These are phyloP conservation scores for Nissolia schottii DNA, from an alignment of 306 rosid species.

Conservation along the genomic window DNA sequence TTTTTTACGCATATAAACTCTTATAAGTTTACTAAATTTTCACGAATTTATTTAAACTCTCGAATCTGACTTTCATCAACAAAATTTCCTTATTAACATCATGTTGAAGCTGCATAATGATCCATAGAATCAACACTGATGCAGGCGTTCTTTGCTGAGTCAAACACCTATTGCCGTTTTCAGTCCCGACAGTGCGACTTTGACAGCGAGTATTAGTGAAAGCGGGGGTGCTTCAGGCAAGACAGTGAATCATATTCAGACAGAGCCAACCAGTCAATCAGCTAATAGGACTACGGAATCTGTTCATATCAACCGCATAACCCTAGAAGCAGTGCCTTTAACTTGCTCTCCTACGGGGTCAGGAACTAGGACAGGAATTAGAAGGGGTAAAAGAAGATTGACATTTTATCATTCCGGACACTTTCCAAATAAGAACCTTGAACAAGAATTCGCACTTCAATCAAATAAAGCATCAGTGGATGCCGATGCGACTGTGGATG, in stretches of 20 bases:
- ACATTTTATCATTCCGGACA: conserved; percentile 41
- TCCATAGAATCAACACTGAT: conserved; percentile 6
- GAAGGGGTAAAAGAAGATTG: conserved; percentile 51
- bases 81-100: background rate
- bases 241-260: conserved; percentile 27
- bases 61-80: too few species aligned
- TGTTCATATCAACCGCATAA: conserved; percentile 18
- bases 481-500: conserved; percentile 25
- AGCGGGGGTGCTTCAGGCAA: conserved; percentile 40
- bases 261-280: conserved; percentile 36
- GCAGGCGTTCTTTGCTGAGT: conserved; percentile 94
- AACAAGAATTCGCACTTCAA: conserved; percentile 46
- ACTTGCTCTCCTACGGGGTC: conserved; percentile 21
- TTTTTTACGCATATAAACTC: too few species aligned
- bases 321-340: conserved; percentile 40
- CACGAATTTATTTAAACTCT: too few species aligned
- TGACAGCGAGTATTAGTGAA: conserved; percentile 37
- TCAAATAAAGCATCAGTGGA: conserved; percentile 39
- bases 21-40: too few species aligned
- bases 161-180: conserved; percentile 55
- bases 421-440: conserved; percentile 60
- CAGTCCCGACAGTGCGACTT: conserved; percentile 42
- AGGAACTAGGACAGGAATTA: conserved; percentile 29
- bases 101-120: conserved; percentile 19
- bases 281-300: conserved; percentile 31